phyloP scores from a whole-genome alignment of 805 yeast genomes.

The Barnettozyma californica region DNA sequence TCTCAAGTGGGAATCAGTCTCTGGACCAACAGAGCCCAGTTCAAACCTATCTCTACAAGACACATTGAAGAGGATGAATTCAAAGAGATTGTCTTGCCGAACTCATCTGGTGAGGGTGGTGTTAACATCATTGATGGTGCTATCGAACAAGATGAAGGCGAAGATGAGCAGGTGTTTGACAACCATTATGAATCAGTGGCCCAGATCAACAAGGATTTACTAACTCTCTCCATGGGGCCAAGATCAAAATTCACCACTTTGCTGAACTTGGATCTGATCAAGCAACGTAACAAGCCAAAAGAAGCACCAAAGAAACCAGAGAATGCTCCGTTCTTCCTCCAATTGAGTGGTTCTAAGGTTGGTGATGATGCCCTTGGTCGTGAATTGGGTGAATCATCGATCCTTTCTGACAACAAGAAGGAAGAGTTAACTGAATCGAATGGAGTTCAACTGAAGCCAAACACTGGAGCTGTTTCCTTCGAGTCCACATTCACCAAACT shows the following conservation, averaged over 20 bases:
- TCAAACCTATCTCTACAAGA: constrained; percentile 67
- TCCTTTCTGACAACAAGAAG: constrained; percentile 8
- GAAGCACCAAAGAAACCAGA: constrained; percentile 86
- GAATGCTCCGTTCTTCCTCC: constrained; percentile 75
- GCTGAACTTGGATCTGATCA: constrained; percentile 76
- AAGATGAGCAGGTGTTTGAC: constrained; percentile 25
- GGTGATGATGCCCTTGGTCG: constrained; percentile 58
- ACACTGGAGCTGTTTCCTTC: constrained; percentile 38
- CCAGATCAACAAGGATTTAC: constrained; percentile 56
- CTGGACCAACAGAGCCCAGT: constrained; percentile 91
- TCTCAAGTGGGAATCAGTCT: constrained; percentile 82
- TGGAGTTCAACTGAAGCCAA: constrained; percentile 23
- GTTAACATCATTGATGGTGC: constrained; percentile 74
- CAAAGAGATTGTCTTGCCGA: constrained; percentile 58
- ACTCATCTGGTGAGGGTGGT: constrained; percentile 75
- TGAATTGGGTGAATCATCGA: constrained; percentile 30
- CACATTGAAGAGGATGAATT: constrained; percentile 75
- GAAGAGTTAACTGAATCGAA: not conserved
- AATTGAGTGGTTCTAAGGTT: constrained; percentile 56
- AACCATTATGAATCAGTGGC: constrained; percentile 45
- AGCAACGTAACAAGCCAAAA: constrained; percentile 80
- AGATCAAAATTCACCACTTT: constrained; percentile 74
- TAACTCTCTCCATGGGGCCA: constrained; percentile 76
- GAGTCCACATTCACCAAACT: constrained; percentile 70
- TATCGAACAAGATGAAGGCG: constrained; percentile 39